These are phyloP conservation scores for Dactylonectria macrodidyma DNA, from an alignment of 2,329 filamentous ascomycete genomes.

Conservation along the genomic window DNA sequence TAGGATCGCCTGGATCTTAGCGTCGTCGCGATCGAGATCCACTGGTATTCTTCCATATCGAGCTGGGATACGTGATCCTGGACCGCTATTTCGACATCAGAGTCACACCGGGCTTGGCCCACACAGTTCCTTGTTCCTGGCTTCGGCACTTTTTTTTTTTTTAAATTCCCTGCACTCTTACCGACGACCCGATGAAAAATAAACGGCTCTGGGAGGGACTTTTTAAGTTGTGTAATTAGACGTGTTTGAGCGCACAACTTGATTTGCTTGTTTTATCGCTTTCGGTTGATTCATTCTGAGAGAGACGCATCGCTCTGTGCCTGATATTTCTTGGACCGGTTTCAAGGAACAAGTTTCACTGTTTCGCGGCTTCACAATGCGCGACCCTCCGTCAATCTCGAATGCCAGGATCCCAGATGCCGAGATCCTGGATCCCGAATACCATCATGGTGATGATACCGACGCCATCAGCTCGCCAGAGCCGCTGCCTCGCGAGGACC, in stretches of 20 bases:
- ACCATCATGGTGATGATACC: background rate
- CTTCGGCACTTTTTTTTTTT: background rate
- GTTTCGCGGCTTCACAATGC: constrained; percentile 14
- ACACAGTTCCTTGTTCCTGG: constrained; percentile 26
- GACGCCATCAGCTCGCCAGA: constrained; percentile 5
- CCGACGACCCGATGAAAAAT: constrained; percentile 27
- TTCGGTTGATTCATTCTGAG: background rate
- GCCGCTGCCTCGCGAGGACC: constrained; percentile 33
- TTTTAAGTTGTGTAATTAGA: background rate
- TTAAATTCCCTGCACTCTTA: background rate
- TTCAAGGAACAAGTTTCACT: background rate
- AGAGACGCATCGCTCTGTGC: background rate
- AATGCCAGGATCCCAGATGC: background rate
- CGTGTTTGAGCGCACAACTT: constrained; percentile 11
- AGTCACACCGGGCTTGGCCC: constrained; percentile 26
- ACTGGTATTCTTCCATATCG: constrained; percentile 12
- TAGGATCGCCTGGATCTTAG: constrained; percentile 2
- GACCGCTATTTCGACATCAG: constrained; percentile 38
- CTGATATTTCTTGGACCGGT: background rate
- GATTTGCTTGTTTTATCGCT: background rate
- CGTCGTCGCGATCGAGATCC: constrained; percentile 31
- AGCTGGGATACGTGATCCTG: constrained; percentile 35
- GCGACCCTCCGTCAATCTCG: background rate
- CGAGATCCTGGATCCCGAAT: constrained; percentile 13
- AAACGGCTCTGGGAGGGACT: too few relatives aligned